Base-by-base conservation (phyloP, 345 rosid genomes). In the Euphorbia tirucalli region DNA sequence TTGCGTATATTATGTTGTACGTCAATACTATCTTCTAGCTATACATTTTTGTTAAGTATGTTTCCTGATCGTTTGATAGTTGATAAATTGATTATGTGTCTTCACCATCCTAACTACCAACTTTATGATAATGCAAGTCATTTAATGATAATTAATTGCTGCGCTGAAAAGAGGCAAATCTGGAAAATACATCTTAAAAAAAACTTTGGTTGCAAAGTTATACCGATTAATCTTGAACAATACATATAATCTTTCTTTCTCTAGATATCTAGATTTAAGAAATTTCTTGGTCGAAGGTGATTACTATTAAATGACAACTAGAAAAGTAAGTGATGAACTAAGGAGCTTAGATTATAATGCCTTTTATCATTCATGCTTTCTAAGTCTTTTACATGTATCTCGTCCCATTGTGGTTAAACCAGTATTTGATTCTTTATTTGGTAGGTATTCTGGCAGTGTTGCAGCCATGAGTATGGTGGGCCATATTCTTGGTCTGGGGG, bases 391-490 rank as follows among this genome's bases (percentile, higher is more conserved):
- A 6, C 4, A 19, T 68, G 21, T 24, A 11, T 41, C 7, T 31
- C 22, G 31, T 61, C 7, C 46, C 22, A 15, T 49, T 59, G n/a
- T n/a, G n/a, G n/a, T n/a, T n/a, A n/a, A n/a, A n/a, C n/a, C n/a
- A n/a, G n/a, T n/a, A 39, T 13, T 58, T 39, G 14, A 3, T 74
- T 49, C 31, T 63, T 18, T 71, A 62, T 25, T 62, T 84, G 83
- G 77, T 83, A 93, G 98, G 88, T 93, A 88, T 78, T 83, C 95
- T 68, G 90, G 93, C 75, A 93, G 92, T 75, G 87, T 93, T 78
- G 98, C 98, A 61, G 93, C 95, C 76, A 93, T 90, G 98, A 93
- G 98, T 78, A 90, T 93, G 80, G 96, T 90, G 50, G 98, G 98
- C 66, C 95, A 93, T 82, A 83, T 93, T 81, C 82, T 93, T 49